Conservation (phyloP, 1,284 basidiomycete species). For the Ustilago shanxiensis region DNA sequence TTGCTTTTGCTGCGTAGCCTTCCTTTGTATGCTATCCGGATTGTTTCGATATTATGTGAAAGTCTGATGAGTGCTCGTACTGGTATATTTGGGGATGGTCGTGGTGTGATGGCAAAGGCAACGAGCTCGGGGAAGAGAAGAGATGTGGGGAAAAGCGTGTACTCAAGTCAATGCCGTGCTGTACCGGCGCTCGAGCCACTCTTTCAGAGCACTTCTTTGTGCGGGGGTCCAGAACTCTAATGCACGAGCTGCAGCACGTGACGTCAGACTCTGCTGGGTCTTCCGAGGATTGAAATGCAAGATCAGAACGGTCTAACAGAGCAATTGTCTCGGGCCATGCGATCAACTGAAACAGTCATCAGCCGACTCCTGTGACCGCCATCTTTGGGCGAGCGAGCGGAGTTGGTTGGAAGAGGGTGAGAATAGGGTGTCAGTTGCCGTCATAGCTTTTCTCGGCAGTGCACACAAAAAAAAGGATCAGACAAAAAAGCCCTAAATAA, state of each 20-base stretch:
- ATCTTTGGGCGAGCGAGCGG: too few species aligned
- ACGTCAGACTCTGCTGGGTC: constrained; percentile 16
- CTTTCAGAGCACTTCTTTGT: not conserved
- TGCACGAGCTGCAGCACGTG: constrained; percentile 30
- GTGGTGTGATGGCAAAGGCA: not conserved
- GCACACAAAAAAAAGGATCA: not conserved
- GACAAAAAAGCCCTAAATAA: not conserved
- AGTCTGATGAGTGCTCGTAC: not conserved
- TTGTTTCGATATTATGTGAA: not conserved
- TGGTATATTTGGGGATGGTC: constrained; percentile 1
- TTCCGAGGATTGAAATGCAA: not conserved
- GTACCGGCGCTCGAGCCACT: constrained; percentile 34
- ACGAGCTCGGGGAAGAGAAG: not conserved
- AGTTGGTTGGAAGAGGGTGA: not conserved
- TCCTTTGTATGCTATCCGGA: too few species aligned
- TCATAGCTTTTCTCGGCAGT: constrained; percentile 20
- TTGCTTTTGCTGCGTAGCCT: not conserved
- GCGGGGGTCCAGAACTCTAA: constrained; percentile 7
- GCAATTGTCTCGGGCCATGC: not conserved
- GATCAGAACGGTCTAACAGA: constrained; percentile 12
- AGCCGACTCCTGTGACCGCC: too few species aligned
- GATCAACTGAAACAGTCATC: not conserved
- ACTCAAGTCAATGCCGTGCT: not conserved
- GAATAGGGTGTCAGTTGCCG: constrained; percentile 4
- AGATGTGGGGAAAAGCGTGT: constrained; percentile 27